phyloP scores from a whole-genome alignment of 2,329 filamentous ascomycete genomes.

The Phialophora expanda region DNA sequence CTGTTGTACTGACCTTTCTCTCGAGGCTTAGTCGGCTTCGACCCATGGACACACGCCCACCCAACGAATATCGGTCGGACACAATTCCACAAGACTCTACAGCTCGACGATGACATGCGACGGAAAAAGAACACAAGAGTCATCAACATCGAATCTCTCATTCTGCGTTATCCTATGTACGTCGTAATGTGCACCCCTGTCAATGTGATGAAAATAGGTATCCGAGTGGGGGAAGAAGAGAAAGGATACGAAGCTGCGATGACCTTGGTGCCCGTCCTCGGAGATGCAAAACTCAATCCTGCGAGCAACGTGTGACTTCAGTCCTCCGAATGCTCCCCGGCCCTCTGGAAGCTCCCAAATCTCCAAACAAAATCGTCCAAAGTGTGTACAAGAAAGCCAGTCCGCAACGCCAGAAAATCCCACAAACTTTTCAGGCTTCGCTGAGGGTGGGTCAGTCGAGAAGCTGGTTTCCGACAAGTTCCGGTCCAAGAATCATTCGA shows the following conservation, averaged over 20 bases:
- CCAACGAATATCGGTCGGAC: neutral
- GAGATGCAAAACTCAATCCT: constrained; percentile 2
- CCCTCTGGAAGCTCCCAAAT: constrained; percentile 13
- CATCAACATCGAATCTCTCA: constrained; percentile 1
- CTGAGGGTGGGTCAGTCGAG: neutral
- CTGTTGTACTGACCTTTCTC: too few relatives aligned
- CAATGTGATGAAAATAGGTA: neutral
- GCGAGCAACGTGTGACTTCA: constrained; percentile 8
- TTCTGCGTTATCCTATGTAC: constrained; percentile 9
- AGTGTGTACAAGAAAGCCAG: constrained; percentile 23
- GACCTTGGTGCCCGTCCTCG: constrained; percentile 2
- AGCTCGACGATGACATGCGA: neutral
- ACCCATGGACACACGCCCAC: neutral
- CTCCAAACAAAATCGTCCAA: constrained; percentile 12
- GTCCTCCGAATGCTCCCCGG: neutral
- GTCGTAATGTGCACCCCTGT: neutral
- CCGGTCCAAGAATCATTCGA: constrained; percentile 16
- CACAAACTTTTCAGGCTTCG: constrained; percentile 26
- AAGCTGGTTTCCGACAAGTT: constrained; percentile 16
- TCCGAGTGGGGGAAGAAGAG: neutral
- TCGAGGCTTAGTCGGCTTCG: neutral
- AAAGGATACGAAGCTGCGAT: constrained; percentile 5
- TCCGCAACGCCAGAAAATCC: constrained; percentile 13
- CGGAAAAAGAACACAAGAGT: neutral
- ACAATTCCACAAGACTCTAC: neutral